Base-by-base conservation (phyloP, 2,329 filamentous ascomycete species). In the Akanthomyces muscarius region DNA sequence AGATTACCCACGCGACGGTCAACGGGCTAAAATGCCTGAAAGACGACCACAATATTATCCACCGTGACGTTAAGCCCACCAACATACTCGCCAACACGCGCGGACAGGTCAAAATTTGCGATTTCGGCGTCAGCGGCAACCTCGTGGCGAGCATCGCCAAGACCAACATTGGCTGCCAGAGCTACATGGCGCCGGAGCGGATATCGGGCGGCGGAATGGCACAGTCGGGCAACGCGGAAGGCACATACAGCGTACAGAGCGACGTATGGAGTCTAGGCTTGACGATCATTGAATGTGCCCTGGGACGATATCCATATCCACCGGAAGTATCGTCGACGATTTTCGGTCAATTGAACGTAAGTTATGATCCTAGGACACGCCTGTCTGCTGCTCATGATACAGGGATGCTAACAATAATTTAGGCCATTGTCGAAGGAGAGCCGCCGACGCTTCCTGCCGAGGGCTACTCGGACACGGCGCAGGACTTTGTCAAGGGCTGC, bases 351-450 rank as follows among this genome's bases (percentile, higher is more conserved):
- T 81, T 99, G 41, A 96, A 90, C 71, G 95, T 98, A 83, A 87
- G 93, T 87, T 21, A 18, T 33, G 0, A n/a, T 25, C 45, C 13
- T 13, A 5, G 13, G n/a, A 47, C 45, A 23, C 18, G 28, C 28
- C 16, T 13, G 6, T 36, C 56, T 59, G n/a, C 57, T 23, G 28
- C 47, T 10, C 16, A 62, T 21, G 18, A 30, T 28, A 14, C n/a
- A 18, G 5, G 11, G 4, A 25, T 41, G 44, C 54, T 67, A 60
- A 68, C 66, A 64, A 21, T 55, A 3, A 30, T 52, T 52, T 68
- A 99, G 95, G 95, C 95, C 62, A 99, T 99, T 72, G 95, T 99
- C 42, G 92, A 98, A 73, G 95, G 95, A 57, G 92, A 97, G n/a
- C 92, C 95, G 16, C 95, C 95, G 13, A 88, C 90, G 71, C 86